These are phyloP conservation scores for Coriaria nepalensis DNA, from an alignment of 306 rosid genomes.

Conservation along the genomic window DNA sequence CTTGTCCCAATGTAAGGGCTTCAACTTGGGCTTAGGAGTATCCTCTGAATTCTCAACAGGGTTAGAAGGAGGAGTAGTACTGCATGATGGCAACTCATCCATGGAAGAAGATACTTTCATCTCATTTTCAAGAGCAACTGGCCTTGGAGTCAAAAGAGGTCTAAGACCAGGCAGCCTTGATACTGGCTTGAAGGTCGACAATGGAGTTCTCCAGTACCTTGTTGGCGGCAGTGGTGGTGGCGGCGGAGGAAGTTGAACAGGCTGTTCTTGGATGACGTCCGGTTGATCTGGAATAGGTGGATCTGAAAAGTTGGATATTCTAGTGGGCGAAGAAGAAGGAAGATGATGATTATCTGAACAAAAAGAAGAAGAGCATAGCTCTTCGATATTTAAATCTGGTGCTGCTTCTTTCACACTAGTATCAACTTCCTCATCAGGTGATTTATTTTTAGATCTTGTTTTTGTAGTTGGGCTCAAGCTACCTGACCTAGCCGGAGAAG, in stretches of 20 bases:
- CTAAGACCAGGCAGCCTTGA: slow-evolving; percentile 23
- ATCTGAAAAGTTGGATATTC: slow-evolving; percentile 8
- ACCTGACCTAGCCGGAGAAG: slow-evolving; percentile 50
- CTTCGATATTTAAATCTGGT: too few species aligned
- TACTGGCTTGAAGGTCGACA: slow-evolving; percentile 18
- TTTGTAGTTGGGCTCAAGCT: slow-evolving; percentile 20
- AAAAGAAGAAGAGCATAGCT: background rate
- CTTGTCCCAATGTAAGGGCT: slow-evolving; percentile 98
- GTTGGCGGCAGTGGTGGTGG: slow-evolving; percentile 19
- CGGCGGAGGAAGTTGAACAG: slow-evolving; percentile 8
- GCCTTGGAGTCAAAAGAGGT: slow-evolving; percentile 27
- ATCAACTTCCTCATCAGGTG: background rate
- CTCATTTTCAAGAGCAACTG: slow-evolving; percentile 22
- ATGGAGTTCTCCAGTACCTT: slow-evolving; percentile 15
- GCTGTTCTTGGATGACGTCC: too few species aligned
- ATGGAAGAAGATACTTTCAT: slow-evolving; percentile 36
- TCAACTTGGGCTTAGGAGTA: slow-evolving; percentile 58
- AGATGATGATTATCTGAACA: slow-evolving; percentile 8
- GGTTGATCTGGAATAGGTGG: background rate
- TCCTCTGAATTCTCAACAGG: slow-evolving; percentile 31
- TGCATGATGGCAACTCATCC: slow-evolving; percentile 36
- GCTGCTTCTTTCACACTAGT: too few species aligned
- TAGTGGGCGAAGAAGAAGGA: slow-evolving; percentile 10
- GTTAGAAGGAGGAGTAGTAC: background rate
- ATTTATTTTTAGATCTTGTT: slow-evolving; percentile 12